These are phyloP conservation scores for Cordyceps militaris DNA, from an alignment of 2,329 filamentous ascomycete genomes.

Conservation along the genomic window DNA sequence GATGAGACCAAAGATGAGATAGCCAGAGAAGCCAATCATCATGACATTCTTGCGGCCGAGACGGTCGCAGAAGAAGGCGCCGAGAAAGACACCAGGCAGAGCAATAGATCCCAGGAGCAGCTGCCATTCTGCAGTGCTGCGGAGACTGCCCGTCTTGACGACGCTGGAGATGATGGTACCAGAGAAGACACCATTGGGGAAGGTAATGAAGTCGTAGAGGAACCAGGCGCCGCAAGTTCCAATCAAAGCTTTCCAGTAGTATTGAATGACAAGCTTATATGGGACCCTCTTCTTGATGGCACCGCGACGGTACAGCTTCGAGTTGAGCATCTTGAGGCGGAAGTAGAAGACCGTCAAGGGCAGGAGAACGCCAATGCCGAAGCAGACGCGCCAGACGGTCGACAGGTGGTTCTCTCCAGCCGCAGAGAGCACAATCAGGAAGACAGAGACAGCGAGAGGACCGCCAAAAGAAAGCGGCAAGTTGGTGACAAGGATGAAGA, in stretches of 20 bases:
- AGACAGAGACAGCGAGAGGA: constrained; percentile 34
- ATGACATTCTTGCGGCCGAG: constrained; percentile 43
- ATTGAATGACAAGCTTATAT: constrained; percentile 41
- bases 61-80: constrained; percentile 39
- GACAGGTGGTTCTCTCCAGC: constrained; percentile 27
- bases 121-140: constrained; percentile 40
- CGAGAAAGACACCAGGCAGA: constrained; percentile 43
- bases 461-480: constrained; percentile 26
- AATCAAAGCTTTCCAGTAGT: constrained; percentile 48
- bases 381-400: constrained; percentile 42
- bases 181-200: constrained; percentile 41
- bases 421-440: constrained; percentile 38
- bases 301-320: constrained; percentile 41
- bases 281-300: constrained; percentile 47
- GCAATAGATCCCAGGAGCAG: constrained; percentile 37
- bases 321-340: constrained; percentile 46
- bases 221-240: constrained; percentile 51
- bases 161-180: constrained; percentile 35
- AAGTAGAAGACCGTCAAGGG: constrained; percentile 51
- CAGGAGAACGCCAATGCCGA: constrained; percentile 40
- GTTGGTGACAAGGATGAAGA: constrained; percentile 42
- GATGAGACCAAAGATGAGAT: constrained; percentile 44
- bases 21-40: constrained; percentile 43
- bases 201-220: constrained; percentile 42
- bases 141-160: constrained; percentile 27